phyloP scores from a whole-genome alignment of 2,329 filamentous ascomycete species.

The Pestalotiopsis sp. region DNA sequence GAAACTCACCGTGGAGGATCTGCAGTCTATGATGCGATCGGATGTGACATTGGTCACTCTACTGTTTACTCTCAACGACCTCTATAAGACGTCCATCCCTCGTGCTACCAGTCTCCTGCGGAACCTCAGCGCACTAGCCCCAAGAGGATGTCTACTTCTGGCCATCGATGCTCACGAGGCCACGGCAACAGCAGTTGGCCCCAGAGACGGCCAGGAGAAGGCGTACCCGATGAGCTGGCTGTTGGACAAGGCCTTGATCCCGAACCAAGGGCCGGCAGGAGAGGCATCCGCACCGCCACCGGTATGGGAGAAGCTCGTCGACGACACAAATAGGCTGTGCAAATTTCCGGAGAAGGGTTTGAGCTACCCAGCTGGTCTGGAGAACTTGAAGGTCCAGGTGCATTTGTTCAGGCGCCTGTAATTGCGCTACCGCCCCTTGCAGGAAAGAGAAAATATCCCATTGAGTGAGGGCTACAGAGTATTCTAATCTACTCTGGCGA shows the following conservation, averaged over 20 bases:
- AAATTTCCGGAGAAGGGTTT: conserved; percentile 12
- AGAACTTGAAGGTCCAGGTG: conserved; percentile 20
- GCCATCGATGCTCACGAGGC: conserved; percentile 15
- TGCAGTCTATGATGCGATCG: conserved; percentile 14
- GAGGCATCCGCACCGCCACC: conserved; percentile 12
- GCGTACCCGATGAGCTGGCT: conserved; percentile 18
- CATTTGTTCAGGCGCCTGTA: conserved; percentile 19
- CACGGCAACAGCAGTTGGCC: conserved; percentile 9
- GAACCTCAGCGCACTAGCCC: conserved; percentile 14
- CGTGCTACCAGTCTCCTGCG: conserved; percentile 17
- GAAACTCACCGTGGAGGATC: conserved; percentile 11
- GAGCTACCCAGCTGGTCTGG: conserved; percentile 18
- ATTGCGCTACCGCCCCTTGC: not conserved
- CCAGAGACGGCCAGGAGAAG: conserved; percentile 13
- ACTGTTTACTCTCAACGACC: conserved; percentile 20
- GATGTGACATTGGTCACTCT: conserved; percentile 16
- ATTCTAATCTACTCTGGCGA: no score
- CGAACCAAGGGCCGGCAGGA: conserved; percentile 4
- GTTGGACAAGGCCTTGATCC: conserved; percentile 16
- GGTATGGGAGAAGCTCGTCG: conserved; percentile 18
- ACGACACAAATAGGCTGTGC: conserved; percentile 8
- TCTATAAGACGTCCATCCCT: conserved; percentile 17
- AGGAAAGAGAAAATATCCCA: no score
- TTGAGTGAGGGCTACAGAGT: no score
- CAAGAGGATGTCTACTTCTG: conserved; percentile 17